These are phyloP conservation scores for Alliaria petiolata DNA, from an alignment of 345 rosid species.

Conservation along the genomic window DNA sequence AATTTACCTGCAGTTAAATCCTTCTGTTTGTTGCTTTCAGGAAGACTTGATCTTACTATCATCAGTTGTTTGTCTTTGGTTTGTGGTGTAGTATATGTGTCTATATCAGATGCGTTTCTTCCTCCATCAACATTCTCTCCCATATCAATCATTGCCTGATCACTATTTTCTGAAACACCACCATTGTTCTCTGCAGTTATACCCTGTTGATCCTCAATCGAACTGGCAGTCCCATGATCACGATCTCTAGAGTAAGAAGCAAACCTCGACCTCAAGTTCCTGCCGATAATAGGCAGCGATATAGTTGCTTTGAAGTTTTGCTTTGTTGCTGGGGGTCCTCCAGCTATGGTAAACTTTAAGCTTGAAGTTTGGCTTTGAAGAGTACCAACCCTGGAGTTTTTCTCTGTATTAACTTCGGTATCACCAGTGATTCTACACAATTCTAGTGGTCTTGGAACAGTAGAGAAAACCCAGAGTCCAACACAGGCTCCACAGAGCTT, in stretches of 20 bases:
- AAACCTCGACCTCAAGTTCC: slow-evolving; percentile 67
- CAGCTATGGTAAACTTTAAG: slow-evolving; percentile 77
- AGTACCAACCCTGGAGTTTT: slow-evolving; percentile 26
- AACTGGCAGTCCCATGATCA: slow-evolving; percentile 6
- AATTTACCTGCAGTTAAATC: slow-evolving; percentile 39
- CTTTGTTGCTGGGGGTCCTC: slow-evolving; percentile 84
- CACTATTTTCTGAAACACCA: background rate
- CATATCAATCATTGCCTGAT: slow-evolving; percentile 10
- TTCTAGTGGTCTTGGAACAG: slow-evolving; percentile 66
- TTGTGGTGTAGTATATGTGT: slow-evolving; percentile 29
- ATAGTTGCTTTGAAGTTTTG: slow-evolving; percentile 90
- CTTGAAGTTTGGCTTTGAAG: slow-evolving; percentile 37
- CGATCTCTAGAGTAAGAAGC: slow-evolving; percentile 56
- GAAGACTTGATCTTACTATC: slow-evolving; percentile 30
- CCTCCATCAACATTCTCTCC: slow-evolving; percentile 13
- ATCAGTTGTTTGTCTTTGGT: slow-evolving; percentile 23
- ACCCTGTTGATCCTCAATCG: slow-evolving; percentile 18
- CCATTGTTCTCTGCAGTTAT: slow-evolving; percentile 12
- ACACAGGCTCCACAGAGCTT: slow-evolving; percentile 91
- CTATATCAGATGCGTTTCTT: slow-evolving; percentile 10
- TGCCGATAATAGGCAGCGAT: slow-evolving; percentile 73
- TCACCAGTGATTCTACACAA: slow-evolving; percentile 63
- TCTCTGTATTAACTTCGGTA: slow-evolving; percentile 42
- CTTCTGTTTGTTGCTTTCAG: slow-evolving; percentile 32
- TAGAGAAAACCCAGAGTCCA: slow-evolving; percentile 85